Percentiles rank a stretch among this genome's conserved stretches.
These are phyloP conservation scores for Hemisphaericaspora lyxosophila DNA, from an alignment of 1,139 yeast genomes.

Conservation along the genomic window DNA sequence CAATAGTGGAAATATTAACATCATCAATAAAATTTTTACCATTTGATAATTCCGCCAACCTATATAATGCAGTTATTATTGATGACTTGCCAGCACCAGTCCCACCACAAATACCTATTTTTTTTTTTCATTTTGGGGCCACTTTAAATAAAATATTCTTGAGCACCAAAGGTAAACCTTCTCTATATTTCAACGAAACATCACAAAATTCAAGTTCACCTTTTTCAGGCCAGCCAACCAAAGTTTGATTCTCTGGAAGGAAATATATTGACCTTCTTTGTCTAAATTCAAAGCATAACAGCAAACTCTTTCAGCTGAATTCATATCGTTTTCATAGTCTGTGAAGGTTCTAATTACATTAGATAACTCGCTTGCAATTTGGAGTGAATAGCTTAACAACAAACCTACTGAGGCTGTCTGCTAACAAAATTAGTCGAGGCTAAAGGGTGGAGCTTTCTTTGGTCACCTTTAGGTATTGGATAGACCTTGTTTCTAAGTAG, in stretches of 20 bases:
- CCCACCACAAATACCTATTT: conserved; percentile 73
- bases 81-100: conserved; percentile 80
- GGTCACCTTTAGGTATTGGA: conserved; percentile 53
- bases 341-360: conserved; percentile 54
- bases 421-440: conserved; percentile 30
- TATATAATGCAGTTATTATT: conserved; percentile 61
- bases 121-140: conserved; percentile 61
- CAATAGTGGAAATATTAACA: conserved; percentile 53
- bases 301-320: conserved; percentile 73
- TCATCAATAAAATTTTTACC: conserved; percentile 60
- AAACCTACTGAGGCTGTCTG: conserved; percentile 60
- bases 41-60: conserved; percentile 51
- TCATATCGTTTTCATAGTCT: conserved; percentile 76
- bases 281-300: conserved; percentile 56
- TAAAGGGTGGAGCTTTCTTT: conserved; percentile 46
- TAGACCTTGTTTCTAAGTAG: conserved; percentile 13
- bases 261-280: conserved; percentile 38
- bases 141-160: conserved; percentile 48
- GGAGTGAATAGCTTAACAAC: conserved; percentile 56
- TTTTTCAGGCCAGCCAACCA: conserved; percentile 40
- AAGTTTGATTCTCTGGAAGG: conserved; percentile 55
- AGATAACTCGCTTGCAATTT: conserved; percentile 46
- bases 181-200: conserved; percentile 67
- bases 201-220: conserved; percentile 55
- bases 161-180: conserved; percentile 69